Conservation (phyloP, 2,329 filamentous ascomycete genomes). For the Raffaelea arxii region DNA sequence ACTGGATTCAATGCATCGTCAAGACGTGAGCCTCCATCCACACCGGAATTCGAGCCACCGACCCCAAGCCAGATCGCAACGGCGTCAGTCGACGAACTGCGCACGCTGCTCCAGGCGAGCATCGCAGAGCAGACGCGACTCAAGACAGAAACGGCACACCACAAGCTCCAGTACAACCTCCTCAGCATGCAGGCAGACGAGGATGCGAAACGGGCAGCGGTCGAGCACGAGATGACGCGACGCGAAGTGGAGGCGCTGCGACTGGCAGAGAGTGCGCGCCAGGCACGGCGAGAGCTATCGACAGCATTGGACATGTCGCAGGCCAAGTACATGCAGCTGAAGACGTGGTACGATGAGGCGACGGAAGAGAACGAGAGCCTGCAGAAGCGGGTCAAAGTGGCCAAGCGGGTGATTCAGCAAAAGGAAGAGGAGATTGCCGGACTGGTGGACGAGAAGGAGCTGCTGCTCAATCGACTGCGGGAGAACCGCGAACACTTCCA, state of each 20-base stretch:
- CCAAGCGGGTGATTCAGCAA: constrained; percentile 69
- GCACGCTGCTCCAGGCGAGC: constrained; percentile 43
- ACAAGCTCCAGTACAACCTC: constrained; percentile 82
- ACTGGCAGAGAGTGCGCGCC: constrained; percentile 58
- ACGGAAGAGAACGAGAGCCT: constrained; percentile 57
- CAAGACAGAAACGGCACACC: constrained; percentile 79
- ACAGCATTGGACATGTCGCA: constrained; percentile 38
- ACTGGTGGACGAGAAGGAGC: constrained; percentile 65
- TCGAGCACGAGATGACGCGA: constrained; percentile 87
- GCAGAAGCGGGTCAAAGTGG: constrained; percentile 55
- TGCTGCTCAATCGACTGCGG: constrained; percentile 73
- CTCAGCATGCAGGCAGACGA: constrained; percentile 77
- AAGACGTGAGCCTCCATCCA: constrained; percentile 7
- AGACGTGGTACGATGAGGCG: constrained; percentile 55
- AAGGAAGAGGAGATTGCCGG: constrained; percentile 64
- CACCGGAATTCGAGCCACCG: constrained; percentile 36
- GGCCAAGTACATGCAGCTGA: constrained; percentile 49
- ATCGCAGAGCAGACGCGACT: constrained; percentile 48
- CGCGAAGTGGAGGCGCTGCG: constrained; percentile 80
- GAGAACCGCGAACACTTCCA: constrained; percentile 86
- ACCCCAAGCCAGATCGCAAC: constrained; percentile 39
- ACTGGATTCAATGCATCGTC: constrained; percentile 27
- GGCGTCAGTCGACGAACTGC: constrained; percentile 45
- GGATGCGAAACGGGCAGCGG: constrained; percentile 74
- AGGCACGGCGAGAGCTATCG: constrained; percentile 44